Conservation (phyloP, 2,329 filamentous ascomycete genomes). For the Coniella lustricola region DNA sequence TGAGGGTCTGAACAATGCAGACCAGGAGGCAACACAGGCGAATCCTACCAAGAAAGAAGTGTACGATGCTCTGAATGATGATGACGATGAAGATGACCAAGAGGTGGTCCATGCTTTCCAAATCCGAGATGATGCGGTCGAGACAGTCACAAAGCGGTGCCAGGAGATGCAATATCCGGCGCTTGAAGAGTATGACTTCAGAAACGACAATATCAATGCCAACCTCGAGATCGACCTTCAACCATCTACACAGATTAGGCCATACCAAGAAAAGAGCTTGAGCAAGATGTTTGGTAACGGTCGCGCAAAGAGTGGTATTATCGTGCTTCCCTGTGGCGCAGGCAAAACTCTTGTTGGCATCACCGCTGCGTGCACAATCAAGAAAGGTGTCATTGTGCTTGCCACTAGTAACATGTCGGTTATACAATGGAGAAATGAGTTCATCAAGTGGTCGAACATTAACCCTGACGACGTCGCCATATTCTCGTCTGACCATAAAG, state of each 20-base stretch:
- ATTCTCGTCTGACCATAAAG: slow-evolving; percentile 91
- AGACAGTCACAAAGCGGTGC: slow-evolving; percentile 83
- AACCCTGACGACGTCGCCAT: slow-evolving; percentile 88
- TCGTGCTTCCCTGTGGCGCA: slow-evolving; percentile 91
- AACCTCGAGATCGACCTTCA: slow-evolving; percentile 91
- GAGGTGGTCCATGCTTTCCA: slow-evolving; percentile 92
- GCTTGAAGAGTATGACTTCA: slow-evolving; percentile 94
- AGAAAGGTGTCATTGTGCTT: slow-evolving; percentile 90
- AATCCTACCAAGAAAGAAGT: slow-evolving; percentile 58
- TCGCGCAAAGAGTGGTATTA: slow-evolving; percentile 93
- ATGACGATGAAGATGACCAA: slow-evolving; percentile 71
- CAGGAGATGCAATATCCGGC: slow-evolving; percentile 80
- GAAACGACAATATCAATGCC: slow-evolving; percentile 81
- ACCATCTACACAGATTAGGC: slow-evolving; percentile 79
- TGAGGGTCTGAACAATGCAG: slow-evolving; percentile 35
- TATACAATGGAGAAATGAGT: slow-evolving; percentile 93
- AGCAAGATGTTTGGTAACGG: slow-evolving; percentile 99
- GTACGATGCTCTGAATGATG: slow-evolving; percentile 68
- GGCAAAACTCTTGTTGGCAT: slow-evolving; percentile 98
- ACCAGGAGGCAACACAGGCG: slow-evolving; percentile 35
- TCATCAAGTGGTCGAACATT: slow-evolving; percentile 96
- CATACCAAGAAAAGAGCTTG: slow-evolving; percentile 95
- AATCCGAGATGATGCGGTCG: slow-evolving; percentile 74
- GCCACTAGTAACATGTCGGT: slow-evolving; percentile 98
- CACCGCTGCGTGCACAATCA: slow-evolving; percentile 94